Evolutionary conservation across 768 basidiomycete genomes (phyloP), one percentile per base, ranked within the genome.

Genomic region (Kwoniella mangroviensis): DNA sequence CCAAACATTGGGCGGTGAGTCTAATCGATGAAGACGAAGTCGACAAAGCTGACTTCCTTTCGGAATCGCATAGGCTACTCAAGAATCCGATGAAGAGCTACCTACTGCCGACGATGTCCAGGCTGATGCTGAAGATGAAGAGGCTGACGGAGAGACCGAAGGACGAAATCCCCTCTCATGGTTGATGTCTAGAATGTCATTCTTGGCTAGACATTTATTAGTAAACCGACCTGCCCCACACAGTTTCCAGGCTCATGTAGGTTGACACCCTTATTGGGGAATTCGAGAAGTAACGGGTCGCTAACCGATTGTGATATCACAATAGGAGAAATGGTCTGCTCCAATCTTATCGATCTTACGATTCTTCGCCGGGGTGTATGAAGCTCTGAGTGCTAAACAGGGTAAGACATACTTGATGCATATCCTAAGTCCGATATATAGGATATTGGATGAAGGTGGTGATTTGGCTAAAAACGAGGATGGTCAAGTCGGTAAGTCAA

Each of bases 181-280:
- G 94, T 83, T 99, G 42, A 98, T 98, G 86, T 94, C 94, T 24
- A 92, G 92, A 78, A 85, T 98, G 21, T 98, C 96, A 0, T 95
- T 92, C 82, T 91, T 94, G 78, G 88, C 90, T 11, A 73, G 82
- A 19, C 73, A 75, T 40, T 60, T 83, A 24, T 75, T 83, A 34
- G 70, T 83, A 45, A 69, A 75, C 22, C 70, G 81, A 28, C 82
- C 82, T 5, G 56, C 79, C 0, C 43, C 67, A n/a, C 68, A 76
- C 52, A 70, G 60, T 19, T 45, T 68, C 15, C 55, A 52, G 58
- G 70, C 61, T 45, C 59, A 59, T 24, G 68, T 72, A 45, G 69
- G 72, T 70, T 19, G 17, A 12, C 52, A 10, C 11, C 5, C 19
- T 26, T 26, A 26, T 26, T 26, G 26, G 26, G 26, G 26, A 4